Evolutionary conservation across 192 early-diverging fungal species (phyloP), one percentile per base, ranked within the genome.

Genomic region (Backusella psychrophila): DNA sequence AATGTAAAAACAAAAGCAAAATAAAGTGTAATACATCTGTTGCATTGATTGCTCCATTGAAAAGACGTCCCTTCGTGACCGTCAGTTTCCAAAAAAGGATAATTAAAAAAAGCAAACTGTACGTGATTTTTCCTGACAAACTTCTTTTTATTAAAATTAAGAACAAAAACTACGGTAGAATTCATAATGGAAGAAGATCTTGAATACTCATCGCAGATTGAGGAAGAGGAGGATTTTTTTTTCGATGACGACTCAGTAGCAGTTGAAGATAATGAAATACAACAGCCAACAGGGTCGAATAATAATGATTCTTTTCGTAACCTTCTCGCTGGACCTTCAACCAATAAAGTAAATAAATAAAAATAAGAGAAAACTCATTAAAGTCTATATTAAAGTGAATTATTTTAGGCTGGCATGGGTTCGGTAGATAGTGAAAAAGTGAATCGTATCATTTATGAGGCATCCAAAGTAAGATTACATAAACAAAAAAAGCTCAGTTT

Each of bases 371-470:
- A 33, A 17, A 36, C 0, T 11, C 9, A n/a, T 26, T 36, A 35
- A 9, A 2, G 19, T 44, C 4, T 52, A 8, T 67, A 71, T 53
- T n/a, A 42, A 35, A 15, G 21, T 26, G 19, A 7, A 1, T 9
- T 11, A n/a, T 21, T n/a, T 17, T 41, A 77, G 77, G 88, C 86
- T 8, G 89, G 89, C 6, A 69, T 88, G 34, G 75, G 86, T 12
- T 36, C 44, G 26, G 72, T 86, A 2, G 82, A 87, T 72, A 86
- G 83, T 52, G 80, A 85, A 6, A 82, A 83, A 72, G 80, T 91
- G 23, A 82, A 89, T 74, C 59, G 78, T 33, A 83, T 90, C 35
- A 88, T 92, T 31, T 89, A 88, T 65, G 90, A 91, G 52, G 77
- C 81, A 11, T 89, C 90, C 14, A 90, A 90, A 75, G 88, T 89